Percentiles rank a stretch among this genome's conserved stretches.
Conservation (phyloP, 305 asterid genomes). For the Fraxinus greggii region DNA sequence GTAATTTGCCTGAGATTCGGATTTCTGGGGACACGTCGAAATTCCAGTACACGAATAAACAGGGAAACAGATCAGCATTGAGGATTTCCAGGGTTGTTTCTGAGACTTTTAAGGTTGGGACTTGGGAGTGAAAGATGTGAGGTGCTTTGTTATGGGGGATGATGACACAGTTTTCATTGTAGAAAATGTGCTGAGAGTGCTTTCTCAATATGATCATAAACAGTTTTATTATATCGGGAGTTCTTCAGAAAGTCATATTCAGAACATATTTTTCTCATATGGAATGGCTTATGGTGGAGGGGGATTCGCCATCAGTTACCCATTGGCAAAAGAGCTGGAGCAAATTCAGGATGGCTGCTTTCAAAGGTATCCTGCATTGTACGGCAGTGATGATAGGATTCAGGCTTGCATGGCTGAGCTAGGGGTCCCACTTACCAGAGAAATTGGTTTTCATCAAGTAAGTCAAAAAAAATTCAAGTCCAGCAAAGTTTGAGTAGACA, state of each 20-base stretch:
- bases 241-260: slow-evolving; percentile 85
- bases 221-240: slow-evolving; percentile 79
- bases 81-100: slow-evolving; percentile 87
- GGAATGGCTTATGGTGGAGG: slow-evolving; percentile 95
- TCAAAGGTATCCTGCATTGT: slow-evolving; percentile 70
- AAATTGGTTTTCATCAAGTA: slow-evolving; percentile 92
- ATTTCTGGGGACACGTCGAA: slow-evolving; percentile 61
- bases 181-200: slow-evolving; percentile 72
- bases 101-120: slow-evolving; percentile 71
- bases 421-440: slow-evolving; percentile 83
- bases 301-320: slow-evolving; percentile 94
- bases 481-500: no score
- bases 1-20: slow-evolving; percentile 45
- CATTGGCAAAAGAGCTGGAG: slow-evolving; percentile 74
- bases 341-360: slow-evolving; percentile 87
- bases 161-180: slow-evolving; percentile 84
- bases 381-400: slow-evolving; percentile 90
- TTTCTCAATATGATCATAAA: slow-evolving; percentile 70
- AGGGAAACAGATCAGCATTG: slow-evolving; percentile 73
- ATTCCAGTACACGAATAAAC: slow-evolving; percentile 56
- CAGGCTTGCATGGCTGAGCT: slow-evolving; percentile 96
- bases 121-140: slow-evolving; percentile 61
- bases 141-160: slow-evolving; percentile 96
- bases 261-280: slow-evolving; percentile 77
- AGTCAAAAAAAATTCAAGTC: neutral